Evolutionary conservation across 352 stramenopile genomes (phyloP), one percentile per base, ranked within the genome.

Genomic region (Pythium periplocum): DNA sequence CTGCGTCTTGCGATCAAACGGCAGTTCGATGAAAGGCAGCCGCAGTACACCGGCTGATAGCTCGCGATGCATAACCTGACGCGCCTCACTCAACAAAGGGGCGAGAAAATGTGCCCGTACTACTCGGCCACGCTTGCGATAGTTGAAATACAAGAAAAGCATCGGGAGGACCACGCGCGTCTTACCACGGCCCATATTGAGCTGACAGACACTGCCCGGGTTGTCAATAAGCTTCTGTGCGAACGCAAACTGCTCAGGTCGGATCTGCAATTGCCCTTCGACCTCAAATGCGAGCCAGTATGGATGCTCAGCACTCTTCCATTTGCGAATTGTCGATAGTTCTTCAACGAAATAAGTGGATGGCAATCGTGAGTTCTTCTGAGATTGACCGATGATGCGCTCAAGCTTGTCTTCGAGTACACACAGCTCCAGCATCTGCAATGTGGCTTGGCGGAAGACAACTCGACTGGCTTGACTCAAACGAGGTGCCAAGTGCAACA

Each of bases 261-360:
- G 73, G 30, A 96, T 96, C 56, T 92, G 79, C 11, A 96, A 50
- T 12, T 60, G 36, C 4, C 77, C 75, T 69, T 96, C 87, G 2
- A 88, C 74, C 61, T 96, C 87, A 63, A 96, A 96, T 26, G 86
- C 81, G 42, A 95, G 66, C 86, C 87, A 96, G 51, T 77, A 85
- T 2, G 84, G 84, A 55, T 87, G 73, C 4, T 82, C 65, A 0
- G 3, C 36, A 8, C 66, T 69, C 32, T 78, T 45, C 84, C 84
- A 96, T 66, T 45, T 54, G 55, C 65, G 73, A 42, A 8, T 42
- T 8, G 7, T 12, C 38, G 12, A 12, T 12, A 42, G 12, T 42
- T 42, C 38, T 12, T 42, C 38, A 8, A 42, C 38, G 12, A 42
- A 42, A 42, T 42, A 42, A 42, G 12, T 42, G 7, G 38, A 42